Percentiles rank a stretch among this genome's conserved stretches.
Conservation (phyloP, 352 stramenopile genomes). For the Phytophthora nicotianae region DNA sequence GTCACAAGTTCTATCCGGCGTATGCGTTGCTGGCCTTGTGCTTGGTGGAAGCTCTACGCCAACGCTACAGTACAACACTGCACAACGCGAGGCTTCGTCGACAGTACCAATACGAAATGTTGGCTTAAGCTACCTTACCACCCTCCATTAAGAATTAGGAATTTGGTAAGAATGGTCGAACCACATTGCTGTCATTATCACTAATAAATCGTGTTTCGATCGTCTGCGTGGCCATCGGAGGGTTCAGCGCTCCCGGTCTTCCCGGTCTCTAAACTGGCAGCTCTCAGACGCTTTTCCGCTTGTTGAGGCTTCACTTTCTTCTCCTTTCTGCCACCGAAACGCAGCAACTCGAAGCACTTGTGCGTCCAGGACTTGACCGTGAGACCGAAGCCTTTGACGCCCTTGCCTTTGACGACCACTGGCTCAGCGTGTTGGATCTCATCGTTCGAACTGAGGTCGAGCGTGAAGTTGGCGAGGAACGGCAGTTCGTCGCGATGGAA, state of each 20-base stretch:
- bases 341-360: conserved; percentile 32
- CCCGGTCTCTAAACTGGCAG: conserved; percentile 11
- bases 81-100: conserved; percentile 53
- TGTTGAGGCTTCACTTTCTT: conserved; percentile 25
- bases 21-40: conserved; percentile 73
- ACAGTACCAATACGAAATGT: conserved; percentile 68
- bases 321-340: conserved; percentile 30
- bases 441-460: conserved; percentile 41
- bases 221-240: conserved; percentile 3
- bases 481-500: conserved; percentile 73
- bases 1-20: conserved; percentile 75
- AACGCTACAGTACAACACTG: conserved; percentile 72
- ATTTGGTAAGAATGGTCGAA: conserved; percentile 1
- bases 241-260: not conserved
- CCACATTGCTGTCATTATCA: conserved; percentile 6
- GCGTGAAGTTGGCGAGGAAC: conserved; percentile 54
- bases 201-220: conserved; percentile 34
- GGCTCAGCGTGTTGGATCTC: conserved; percentile 25
- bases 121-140: conserved; percentile 21
- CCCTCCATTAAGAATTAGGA: not conserved
- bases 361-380: conserved; percentile 29
- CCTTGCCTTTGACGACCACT: conserved; percentile 61
- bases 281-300: conserved; percentile 7
- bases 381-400: conserved; percentile 44
- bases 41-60: conserved; percentile 77